A percentile compares a stretch with the other conserved stretches of the same genome.
Conservation (phyloP, 352 stramenopile species). For the Phytopythium sindhum region DNA sequence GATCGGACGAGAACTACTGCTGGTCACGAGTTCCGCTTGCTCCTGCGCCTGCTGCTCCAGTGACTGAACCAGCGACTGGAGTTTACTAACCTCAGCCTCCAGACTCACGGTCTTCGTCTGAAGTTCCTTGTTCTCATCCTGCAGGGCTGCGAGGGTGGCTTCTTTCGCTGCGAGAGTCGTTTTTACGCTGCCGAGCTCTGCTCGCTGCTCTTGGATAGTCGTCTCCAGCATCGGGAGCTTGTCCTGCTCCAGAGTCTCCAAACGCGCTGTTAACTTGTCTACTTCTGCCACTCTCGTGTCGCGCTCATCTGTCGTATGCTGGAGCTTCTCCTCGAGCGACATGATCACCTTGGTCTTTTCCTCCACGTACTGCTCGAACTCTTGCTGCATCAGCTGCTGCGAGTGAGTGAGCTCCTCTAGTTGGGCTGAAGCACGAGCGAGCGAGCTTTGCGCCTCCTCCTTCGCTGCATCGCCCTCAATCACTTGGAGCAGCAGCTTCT, state of each 20-base stretch:
- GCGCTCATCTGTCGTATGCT: conserved; percentile 15
- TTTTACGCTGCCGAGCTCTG: background rate
- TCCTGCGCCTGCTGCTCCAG: conserved; percentile 17
- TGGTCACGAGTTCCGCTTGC: conserved; percentile 6
- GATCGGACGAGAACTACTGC: background rate
- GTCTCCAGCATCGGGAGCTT: conserved; percentile 2
- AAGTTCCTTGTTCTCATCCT: conserved; percentile 20
- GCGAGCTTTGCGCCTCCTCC: conserved; percentile 13
- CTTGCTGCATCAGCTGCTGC: conserved; percentile 31
- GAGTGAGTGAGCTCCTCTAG: conserved; percentile 26
- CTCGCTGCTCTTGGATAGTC: background rate
- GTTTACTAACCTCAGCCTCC: conserved; percentile 21
- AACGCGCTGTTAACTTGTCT: background rate
- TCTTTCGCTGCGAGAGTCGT: background rate
- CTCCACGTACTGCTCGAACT: conserved; percentile 31
- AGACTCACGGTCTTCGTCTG: conserved; percentile 16
- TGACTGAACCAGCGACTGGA: conserved; percentile 19
- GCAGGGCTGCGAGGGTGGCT: conserved; percentile 7
- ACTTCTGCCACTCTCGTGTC: conserved; percentile 6
- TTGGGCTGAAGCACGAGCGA: conserved; percentile 10
- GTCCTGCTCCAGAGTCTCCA: conserved; percentile 5
- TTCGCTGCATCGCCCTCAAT: conserved; percentile 17
- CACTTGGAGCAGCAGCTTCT: conserved; percentile 28
- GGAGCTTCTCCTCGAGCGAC: conserved; percentile 21
- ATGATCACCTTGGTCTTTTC: conserved; percentile 21